Evolutionary conservation across 228 moss, liverwort and hornwort genomes (phyloP).

Genomic region (Sphagnum fallax): DNA sequence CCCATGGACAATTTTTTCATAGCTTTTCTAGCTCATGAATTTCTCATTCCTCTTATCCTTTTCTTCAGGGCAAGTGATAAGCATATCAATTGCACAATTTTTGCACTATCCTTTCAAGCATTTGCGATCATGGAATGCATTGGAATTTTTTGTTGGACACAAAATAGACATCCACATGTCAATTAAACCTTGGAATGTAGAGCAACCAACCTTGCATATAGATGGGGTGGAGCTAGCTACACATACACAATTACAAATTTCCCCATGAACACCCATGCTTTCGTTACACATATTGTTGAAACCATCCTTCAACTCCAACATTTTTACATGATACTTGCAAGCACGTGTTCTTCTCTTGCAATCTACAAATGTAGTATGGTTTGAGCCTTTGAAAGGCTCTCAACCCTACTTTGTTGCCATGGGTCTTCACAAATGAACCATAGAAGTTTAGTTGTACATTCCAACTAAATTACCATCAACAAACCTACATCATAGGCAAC

Average conservation of each 20-base stretch:
- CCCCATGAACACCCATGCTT: neutral
- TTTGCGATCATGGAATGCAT: neutral
- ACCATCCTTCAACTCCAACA: neutral
- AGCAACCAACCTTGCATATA: neutral
- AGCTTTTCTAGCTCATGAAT: neutral
- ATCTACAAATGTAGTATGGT: neutral
- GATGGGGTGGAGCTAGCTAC: neutral
- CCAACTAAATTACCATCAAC: too few relatives aligned
- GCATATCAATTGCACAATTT: neutral
- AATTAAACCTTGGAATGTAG: neutral
- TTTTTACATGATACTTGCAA: neutral
- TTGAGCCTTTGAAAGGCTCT: neutral
- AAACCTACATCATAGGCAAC: too few relatives aligned
- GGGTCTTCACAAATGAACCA: neutral
- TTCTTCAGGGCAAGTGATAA: neutral
- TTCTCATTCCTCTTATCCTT: neutral
- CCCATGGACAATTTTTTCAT: neutral
- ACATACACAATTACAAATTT: neutral
- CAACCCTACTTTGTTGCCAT: neutral
- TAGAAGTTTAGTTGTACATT: neutral
- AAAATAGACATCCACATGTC: neutral
- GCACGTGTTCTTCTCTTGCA: neutral
- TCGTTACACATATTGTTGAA: neutral
- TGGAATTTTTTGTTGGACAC: neutral
- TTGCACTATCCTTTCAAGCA: neutral